A percentile compares a stretch with the other conserved stretches of the same genome.
phyloP scores from a whole-genome alignment of 371 early-diverging fungal species.

The Paraphysoderma sedebokerense region DNA sequence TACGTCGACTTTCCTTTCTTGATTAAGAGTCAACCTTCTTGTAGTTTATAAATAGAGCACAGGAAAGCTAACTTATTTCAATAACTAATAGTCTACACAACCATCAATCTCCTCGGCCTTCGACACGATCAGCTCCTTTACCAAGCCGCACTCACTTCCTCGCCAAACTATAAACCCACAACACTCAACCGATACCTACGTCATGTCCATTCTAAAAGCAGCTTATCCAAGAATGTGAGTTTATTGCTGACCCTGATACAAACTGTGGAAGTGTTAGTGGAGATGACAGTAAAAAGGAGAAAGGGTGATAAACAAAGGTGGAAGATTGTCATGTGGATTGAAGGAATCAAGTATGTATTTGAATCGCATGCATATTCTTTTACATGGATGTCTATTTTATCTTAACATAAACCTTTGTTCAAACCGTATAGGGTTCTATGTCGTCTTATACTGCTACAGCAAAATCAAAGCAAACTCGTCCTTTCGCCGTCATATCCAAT shows the following conservation, averaged over 20 bases:
- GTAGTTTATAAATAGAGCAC: neutral
- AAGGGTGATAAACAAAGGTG: conserved; percentile 44
- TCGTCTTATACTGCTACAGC: conserved; percentile 33
- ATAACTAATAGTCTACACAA: conserved; percentile 46
- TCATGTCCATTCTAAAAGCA: conserved; percentile 21
- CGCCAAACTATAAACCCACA: conserved; percentile 23
- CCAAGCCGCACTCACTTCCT: conserved; percentile 27
- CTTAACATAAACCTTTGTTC: neutral
- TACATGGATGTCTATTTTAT: neutral
- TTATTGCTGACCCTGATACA: conserved; percentile 48
- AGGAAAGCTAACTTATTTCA: conserved; percentile 1
- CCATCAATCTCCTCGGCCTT: conserved; percentile 57
- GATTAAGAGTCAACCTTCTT: neutral
- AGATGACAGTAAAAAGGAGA: conserved; percentile 63
- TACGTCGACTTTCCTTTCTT: neutral
- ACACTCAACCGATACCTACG: conserved; percentile 66
- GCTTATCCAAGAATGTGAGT: conserved; percentile 31
- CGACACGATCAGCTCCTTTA: conserved; percentile 76
- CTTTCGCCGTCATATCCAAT: conserved; percentile 44
- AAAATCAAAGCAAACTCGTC: conserved; percentile 44
- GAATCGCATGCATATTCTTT: neutral
- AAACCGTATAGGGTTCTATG: conserved; percentile 25
- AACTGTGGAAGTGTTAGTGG: conserved; percentile 60
- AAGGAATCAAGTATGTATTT: conserved; percentile 43
- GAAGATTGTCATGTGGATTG: conserved; percentile 44